A percentile compares a stretch with the other conserved stretches of the same genome.
phyloP scores from a whole-genome alignment of 352 stramenopile species.

The Phytophthora pini region DNA sequence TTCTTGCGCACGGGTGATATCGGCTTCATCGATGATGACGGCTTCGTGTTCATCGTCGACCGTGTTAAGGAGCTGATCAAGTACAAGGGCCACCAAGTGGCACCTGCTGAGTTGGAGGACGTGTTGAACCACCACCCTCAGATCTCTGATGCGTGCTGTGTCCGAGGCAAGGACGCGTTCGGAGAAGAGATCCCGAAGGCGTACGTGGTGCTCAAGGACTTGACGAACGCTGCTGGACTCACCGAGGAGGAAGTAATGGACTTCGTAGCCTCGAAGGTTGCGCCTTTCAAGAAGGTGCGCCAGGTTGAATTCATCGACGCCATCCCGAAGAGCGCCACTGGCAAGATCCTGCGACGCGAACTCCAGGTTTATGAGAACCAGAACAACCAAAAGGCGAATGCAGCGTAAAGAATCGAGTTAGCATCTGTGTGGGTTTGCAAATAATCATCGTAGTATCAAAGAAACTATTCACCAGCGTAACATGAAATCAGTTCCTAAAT shows the following conservation, averaged over 20 bases:
- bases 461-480: conserved; percentile 6
- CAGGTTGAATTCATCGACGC: conserved; percentile 83
- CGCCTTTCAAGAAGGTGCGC: conserved; percentile 89
- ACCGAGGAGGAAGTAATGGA: conserved; percentile 81
- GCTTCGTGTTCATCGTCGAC: conserved; percentile 93
- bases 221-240: conserved; percentile 33
- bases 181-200: conserved; percentile 91
- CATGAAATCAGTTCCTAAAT: background rate
- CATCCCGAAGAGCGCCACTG: conserved; percentile 90
- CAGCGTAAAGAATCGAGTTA: conserved; percentile 8
- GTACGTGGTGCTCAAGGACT: conserved; percentile 86
- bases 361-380: conserved; percentile 60
- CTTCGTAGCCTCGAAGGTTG: conserved; percentile 85
- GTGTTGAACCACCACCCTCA: conserved; percentile 84
- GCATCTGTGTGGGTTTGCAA: conserved; percentile 8
- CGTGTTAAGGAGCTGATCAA: conserved; percentile 96
- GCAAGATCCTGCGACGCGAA: conserved; percentile 92
- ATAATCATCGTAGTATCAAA: conserved; percentile 14
- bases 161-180: conserved; percentile 63
- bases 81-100: conserved; percentile 93
- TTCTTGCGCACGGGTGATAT: conserved; percentile 93
- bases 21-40: conserved; percentile 91
- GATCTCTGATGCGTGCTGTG: conserved; percentile 82
- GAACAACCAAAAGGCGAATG: conserved; percentile 27
- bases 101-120: conserved; percentile 92